phyloP scores from a whole-genome alignment of 1,139 yeast genomes.

The Torulaspora globosa region DNA sequence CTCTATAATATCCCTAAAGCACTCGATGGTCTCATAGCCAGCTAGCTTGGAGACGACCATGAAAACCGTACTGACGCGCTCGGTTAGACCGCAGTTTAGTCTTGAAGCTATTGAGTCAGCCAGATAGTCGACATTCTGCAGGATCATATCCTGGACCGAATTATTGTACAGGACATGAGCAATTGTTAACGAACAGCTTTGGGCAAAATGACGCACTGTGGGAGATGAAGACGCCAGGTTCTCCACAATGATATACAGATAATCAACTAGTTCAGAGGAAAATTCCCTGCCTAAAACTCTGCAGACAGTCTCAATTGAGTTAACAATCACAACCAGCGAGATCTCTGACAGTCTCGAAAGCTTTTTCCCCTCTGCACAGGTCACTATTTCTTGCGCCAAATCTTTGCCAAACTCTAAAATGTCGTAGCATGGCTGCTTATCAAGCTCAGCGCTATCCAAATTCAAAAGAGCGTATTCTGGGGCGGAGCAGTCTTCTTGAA shows the following conservation, averaged over 20 bases:
- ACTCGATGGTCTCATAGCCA: slow-evolving; percentile 62
- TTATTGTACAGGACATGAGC: slow-evolving; percentile 55
- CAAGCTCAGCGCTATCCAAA: slow-evolving; percentile 24
- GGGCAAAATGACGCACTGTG: slow-evolving; percentile 46
- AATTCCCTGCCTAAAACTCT: slow-evolving; percentile 42
- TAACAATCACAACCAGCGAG: slow-evolving; percentile 28
- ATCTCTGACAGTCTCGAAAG: slow-evolving; percentile 18
- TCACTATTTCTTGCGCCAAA: slow-evolving; percentile 27
- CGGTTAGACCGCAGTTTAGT: slow-evolving; percentile 67
- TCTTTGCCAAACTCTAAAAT: slow-evolving; percentile 34
- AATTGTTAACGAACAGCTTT: slow-evolving; percentile 43
- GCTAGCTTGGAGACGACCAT: slow-evolving; percentile 64
- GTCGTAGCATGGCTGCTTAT: slow-evolving; percentile 21
- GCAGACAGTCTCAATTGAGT: slow-evolving; percentile 43
- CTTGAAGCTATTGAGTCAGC: slow-evolving; percentile 69
- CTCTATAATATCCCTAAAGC: slow-evolving; percentile 65
- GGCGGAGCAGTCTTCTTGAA: slow-evolving; percentile 11
- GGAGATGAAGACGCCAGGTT: slow-evolving; percentile 48
- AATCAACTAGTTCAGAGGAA: slow-evolving; percentile 49
- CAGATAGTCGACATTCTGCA: slow-evolving; percentile 73
- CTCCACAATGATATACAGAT: slow-evolving; percentile 53
- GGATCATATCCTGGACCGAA: slow-evolving; percentile 51
- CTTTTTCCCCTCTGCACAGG: slow-evolving; percentile 14
- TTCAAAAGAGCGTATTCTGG: slow-evolving; percentile 31
- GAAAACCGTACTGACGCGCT: slow-evolving; percentile 67